Conservation (phyloP, 2,329 filamentous ascomycete species). For the Fusarium chuoi region DNA sequence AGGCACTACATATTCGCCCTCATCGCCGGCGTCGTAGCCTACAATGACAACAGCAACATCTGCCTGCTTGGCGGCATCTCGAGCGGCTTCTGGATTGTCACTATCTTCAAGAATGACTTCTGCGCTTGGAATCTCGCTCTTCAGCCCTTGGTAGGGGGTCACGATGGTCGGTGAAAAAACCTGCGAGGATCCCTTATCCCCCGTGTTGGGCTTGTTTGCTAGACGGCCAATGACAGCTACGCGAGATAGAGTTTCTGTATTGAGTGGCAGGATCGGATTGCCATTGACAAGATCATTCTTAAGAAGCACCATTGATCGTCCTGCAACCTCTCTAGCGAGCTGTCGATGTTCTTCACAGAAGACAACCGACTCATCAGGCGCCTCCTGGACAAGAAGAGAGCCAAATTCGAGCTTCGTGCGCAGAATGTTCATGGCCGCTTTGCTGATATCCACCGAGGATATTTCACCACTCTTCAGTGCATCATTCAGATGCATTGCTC, state of each 20-base stretch:
- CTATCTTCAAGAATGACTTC: slow-evolving; percentile 3
- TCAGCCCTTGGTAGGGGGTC: slow-evolving; percentile 22
- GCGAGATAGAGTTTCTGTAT: neutral
- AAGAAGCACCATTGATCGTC: slow-evolving; percentile 35
- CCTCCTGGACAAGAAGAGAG: neutral
- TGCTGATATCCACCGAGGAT: neutral
- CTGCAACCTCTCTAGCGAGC: slow-evolving; percentile 26
- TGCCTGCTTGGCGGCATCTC: slow-evolving; percentile 1
- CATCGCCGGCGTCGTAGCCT: slow-evolving; percentile 29
- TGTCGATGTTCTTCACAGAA: slow-evolving; percentile 31
- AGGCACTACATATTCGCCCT: slow-evolving; percentile 33
- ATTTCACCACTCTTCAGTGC: slow-evolving; percentile 4
- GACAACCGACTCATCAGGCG: slow-evolving; percentile 7
- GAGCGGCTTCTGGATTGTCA: neutral
- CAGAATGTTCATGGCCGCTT: slow-evolving; percentile 14
- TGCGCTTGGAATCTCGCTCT: neutral
- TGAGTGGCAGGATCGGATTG: neutral
- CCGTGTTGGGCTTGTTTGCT: slow-evolving; percentile 25
- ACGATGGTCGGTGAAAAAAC: slow-evolving; percentile 21
- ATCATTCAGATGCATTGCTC: neutral
- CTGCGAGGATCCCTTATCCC: slow-evolving; percentile 32
- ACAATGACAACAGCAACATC: slow-evolving; percentile 22
- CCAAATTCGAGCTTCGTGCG: slow-evolving; percentile 7
- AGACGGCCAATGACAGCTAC: slow-evolving; percentile 33
- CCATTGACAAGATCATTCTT: slow-evolving; percentile 19